A percentile compares a stretch with the other conserved stretches of the same genome.
These are phyloP conservation scores for Kwoniella botswanensis DNA, from an alignment of 768 basidiomycete species.

Conservation along the genomic window DNA sequence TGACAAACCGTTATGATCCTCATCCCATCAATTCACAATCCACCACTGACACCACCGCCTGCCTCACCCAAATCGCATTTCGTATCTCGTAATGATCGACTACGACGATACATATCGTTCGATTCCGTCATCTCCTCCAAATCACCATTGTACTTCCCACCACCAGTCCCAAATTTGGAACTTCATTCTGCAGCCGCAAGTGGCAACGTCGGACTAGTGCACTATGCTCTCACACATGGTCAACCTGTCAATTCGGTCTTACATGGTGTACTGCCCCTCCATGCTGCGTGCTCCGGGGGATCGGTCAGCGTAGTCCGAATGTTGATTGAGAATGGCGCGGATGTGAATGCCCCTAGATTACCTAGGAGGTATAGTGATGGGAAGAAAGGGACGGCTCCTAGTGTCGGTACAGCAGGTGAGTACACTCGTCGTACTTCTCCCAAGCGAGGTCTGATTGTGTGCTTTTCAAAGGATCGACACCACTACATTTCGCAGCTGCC, in stretches of 20 bases:
- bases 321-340: constrained; percentile 91
- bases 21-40: constrained; percentile 8
- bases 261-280: constrained; percentile 94
- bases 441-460: constrained; percentile 18
- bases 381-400: constrained; percentile 52
- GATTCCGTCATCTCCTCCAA: constrained; percentile 17
- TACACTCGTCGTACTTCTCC: background rate
- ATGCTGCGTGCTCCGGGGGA: constrained; percentile 91
- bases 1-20: constrained; percentile 15
- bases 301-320: constrained; percentile 84
- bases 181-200: constrained; percentile 62
- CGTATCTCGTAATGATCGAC: constrained; percentile 7
- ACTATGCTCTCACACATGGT: constrained; percentile 79
- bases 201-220: constrained; percentile 72
- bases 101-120: constrained; percentile 14
- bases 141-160: constrained; percentile 9
- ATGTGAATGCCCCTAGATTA: constrained; percentile 88
- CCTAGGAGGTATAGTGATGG: constrained; percentile 61
- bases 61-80: constrained; percentile 9
- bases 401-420: constrained; percentile 57
- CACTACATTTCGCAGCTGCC: constrained; percentile 95
- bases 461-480: constrained; percentile 71
- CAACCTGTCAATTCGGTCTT: constrained; percentile 96
- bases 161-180: constrained; percentile 59
- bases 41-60: constrained; percentile 1